Base-by-base conservation (phyloP, 768 basidiomycete species). In the Pluteus cervinus region DNA sequence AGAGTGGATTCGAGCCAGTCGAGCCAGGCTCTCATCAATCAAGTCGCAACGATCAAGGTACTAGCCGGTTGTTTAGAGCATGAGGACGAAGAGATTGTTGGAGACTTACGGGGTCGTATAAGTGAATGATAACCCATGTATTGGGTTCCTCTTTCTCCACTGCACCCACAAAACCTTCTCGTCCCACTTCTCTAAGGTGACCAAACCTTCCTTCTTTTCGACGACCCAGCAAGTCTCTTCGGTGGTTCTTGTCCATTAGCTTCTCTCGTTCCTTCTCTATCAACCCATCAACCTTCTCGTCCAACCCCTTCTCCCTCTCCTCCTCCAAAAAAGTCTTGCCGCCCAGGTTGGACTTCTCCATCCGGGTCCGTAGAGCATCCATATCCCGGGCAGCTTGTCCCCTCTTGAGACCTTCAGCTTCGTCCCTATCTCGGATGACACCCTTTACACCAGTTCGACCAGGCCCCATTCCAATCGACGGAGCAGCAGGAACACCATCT, bases 381-480 rank as follows among this genome's bases (percentile, higher is more conserved):
- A 78, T 54, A 39, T 84, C 79, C 12, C 56, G 61, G 4, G 65
- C 66, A 8, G 65, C 65, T 45, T 71, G 74, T 17, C 71, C 68
- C n/a, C 73, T 69, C 34, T 72, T 66, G 15, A 78, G 52, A 34
- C 65, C 57, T 16, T 63, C 69, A 3, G 85, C 85, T 51, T 91
- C 88, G 41, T 79, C 67, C 21, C 76, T 71, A 58, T 91, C 88
- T 18, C 86, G 74, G 40, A 91, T 85, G 41, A 91, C 88, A 17
- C 88, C 87, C 48, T 91, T 91, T 32, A 90, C 88, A 15, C 88
- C 88, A 4, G 88, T 91, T 18, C 88, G 69, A 4, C 87, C 87
- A 7, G 84, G 84, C 3, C 81, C 85, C 82, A 89, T 84, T 7
- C 88, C 86, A 34, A 89, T 86, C 9, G 80, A 79, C 38, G 81